phyloP scores from a whole-genome alignment of 169 alveolate genomes.

The Plasmodium gonderi region DNA sequence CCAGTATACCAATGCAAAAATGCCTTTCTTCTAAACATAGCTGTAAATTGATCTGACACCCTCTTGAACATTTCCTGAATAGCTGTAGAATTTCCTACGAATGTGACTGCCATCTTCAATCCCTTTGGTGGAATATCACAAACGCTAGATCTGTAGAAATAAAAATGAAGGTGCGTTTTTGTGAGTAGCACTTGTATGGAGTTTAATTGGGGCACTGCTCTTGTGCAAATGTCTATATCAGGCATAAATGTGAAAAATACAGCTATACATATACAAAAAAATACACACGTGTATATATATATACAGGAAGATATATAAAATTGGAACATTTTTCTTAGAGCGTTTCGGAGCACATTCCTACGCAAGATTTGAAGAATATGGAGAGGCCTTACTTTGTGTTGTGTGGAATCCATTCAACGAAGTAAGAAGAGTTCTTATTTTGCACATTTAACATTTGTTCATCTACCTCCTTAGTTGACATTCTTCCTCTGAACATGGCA shows the following conservation, averaged over 20 bases:
- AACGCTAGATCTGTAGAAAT: slow-evolving; percentile 91
- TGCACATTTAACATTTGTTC: slow-evolving; percentile 99
- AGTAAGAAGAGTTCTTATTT: slow-evolving; percentile 97
- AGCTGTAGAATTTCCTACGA: slow-evolving; percentile 98
- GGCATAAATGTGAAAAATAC: too few species aligned
- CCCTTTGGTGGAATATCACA: slow-evolving; percentile 99
- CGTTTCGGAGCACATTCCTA: too few species aligned
- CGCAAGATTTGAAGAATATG: neutral
- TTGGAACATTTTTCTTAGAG: neutral
- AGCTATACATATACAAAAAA: neutral
- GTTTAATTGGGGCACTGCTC: neutral
- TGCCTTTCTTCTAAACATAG: slow-evolving; percentile 98
- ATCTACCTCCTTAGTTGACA: slow-evolving; percentile 99
- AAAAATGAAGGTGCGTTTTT: neutral
- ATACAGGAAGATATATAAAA: neutral
- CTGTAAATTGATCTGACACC: slow-evolving; percentile 97
- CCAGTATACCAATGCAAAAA: slow-evolving; percentile 98
- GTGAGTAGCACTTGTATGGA: neutral
- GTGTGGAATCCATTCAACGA: slow-evolving; percentile 99
- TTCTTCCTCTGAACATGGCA: slow-evolving; percentile 99
- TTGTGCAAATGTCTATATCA: too few species aligned
- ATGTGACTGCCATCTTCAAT: slow-evolving; percentile 97
- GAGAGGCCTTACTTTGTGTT: slow-evolving; percentile 88
- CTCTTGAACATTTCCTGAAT: slow-evolving; percentile 98
- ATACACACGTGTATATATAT: neutral